Evolutionary conservation across 805 yeast species (phyloP).

Genomic region (Candida maris): DNA sequence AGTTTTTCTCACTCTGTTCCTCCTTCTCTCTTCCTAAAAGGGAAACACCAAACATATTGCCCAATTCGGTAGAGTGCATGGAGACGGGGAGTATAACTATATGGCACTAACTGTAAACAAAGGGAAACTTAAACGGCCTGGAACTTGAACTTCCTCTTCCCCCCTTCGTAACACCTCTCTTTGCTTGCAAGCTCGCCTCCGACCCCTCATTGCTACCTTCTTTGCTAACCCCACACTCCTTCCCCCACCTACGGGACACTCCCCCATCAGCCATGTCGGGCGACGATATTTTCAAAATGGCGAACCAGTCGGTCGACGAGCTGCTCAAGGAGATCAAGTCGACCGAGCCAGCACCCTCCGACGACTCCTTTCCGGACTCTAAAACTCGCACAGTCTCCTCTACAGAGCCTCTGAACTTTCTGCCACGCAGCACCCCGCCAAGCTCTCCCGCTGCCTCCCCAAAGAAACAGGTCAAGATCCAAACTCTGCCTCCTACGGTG

Average conservation of each 20-base stretch:
- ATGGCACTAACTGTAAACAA: not conserved
- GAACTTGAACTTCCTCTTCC: too few relatives aligned
- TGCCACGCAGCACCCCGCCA: constrained; percentile 18
- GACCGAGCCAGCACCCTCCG: constrained; percentile 4
- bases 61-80: constrained; percentile 1
- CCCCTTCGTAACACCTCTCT: too few relatives aligned
- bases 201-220: too few relatives aligned
- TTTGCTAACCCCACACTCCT: too few relatives aligned
- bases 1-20: too few relatives aligned
- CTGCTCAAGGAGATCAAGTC: constrained; percentile 30
- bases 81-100: not conserved
- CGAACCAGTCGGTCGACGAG: constrained; percentile 38
- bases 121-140: not conserved
- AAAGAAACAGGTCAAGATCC: constrained; percentile 37
- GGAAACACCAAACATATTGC: constrained; percentile 6
- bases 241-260: not conserved
- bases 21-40: not conserved
- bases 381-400: constrained; percentile 14
- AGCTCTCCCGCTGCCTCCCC: constrained; percentile 25
- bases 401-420: constrained; percentile 21
- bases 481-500: constrained; percentile 36
- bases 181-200: too few relatives aligned
- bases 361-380: not conserved
- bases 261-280: not conserved
- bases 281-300: constrained; percentile 25